Evolutionary conservation across 1,139 yeast genomes (phyloP), one percentile per base, ranked within the genome.

Genomic region (Suhomyces bolitotheri): DNA sequence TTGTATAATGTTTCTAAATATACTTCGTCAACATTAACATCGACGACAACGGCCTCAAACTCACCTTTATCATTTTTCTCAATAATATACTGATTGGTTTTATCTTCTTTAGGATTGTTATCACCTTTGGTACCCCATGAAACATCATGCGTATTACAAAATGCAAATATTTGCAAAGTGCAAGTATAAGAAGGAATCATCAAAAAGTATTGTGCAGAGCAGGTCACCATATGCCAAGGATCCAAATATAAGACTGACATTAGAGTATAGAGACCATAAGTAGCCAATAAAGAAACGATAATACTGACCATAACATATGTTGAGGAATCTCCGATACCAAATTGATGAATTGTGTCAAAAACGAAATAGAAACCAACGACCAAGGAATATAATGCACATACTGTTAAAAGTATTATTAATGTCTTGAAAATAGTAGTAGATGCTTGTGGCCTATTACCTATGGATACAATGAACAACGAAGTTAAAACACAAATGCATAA

Each of bases 91-190:
- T 66, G 73, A 38, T 70, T 69, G 11, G 53, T 43, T 36, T 56
- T 60, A 43, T 71, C 76, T 50, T 79, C 80, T 11, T 80, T 72
- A 31, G 82, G 84, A 45, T 80, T 78, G 46, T 83, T 85, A 44
- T 90, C 96, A 47, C 97, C 97, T 57, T 89, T 89, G 0, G 97
- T 90, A 62, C 97, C 97, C 97, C 97, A 90, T 0, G 96, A 84
- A 34, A 89, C 95, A 69, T 89, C 97, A 63, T 89, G 96, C 4
- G 96, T 88, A 56, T 89, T 89, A 64, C 97, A 89, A 60, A 88
- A 87, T 1, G 97, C 96, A 64, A 87, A 89, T 39, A 89, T 87
- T 60, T 89, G 97, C 43, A 89, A 68, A 1, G 96, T 84, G 62
- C 96, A 87, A 3, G 94, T 82, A 58, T 87, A 89, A 1, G 92